These are phyloP conservation scores for Scytalidium sp. DNA, from an alignment of 2,329 filamentous ascomycete genomes.

Conservation along the genomic window DNA sequence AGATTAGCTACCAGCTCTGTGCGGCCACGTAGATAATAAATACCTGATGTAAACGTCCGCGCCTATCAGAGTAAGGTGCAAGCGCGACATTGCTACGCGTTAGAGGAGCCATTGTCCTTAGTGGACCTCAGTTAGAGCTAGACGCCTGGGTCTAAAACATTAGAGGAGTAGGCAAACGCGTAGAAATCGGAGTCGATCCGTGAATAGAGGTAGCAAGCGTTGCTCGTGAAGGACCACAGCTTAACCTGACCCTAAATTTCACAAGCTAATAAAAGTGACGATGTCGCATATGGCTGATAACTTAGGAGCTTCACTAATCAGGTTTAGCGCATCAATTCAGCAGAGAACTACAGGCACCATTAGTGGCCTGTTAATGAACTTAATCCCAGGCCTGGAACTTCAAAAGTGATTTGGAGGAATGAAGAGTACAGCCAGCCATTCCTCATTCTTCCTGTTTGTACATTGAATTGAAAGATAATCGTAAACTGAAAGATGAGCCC, in stretches of 20 bases:
- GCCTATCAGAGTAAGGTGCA: conserved; percentile 14
- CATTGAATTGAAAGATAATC: too few relatives aligned
- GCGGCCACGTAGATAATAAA: background rate
- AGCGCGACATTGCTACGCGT: conserved; percentile 17
- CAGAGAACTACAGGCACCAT: too few relatives aligned
- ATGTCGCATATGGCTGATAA: background rate
- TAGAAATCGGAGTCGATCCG: too few relatives aligned
- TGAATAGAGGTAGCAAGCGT: too few relatives aligned
- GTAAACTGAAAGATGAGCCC: too few relatives aligned
- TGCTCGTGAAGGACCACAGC: too few relatives aligned
- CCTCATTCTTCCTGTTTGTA: too few relatives aligned
- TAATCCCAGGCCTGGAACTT: too few relatives aligned
- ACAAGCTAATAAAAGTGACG: background rate
- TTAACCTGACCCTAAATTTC: background rate
- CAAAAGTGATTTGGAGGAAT: too few relatives aligned
- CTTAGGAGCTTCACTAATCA: background rate
- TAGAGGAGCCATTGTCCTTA: conserved; percentile 27
- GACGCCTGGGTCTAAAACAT: background rate
- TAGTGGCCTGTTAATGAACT: too few relatives aligned
- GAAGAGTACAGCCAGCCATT: too few relatives aligned
- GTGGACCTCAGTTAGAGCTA: conserved; percentile 1
- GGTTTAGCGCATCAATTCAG: background rate
- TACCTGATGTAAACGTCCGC: conserved; percentile 15
- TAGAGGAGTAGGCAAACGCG: background rate
- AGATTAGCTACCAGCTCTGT: conserved; percentile 13